Conservation (phyloP, 1,284 basidiomycete species). For the Melampsora medusae region DNA sequence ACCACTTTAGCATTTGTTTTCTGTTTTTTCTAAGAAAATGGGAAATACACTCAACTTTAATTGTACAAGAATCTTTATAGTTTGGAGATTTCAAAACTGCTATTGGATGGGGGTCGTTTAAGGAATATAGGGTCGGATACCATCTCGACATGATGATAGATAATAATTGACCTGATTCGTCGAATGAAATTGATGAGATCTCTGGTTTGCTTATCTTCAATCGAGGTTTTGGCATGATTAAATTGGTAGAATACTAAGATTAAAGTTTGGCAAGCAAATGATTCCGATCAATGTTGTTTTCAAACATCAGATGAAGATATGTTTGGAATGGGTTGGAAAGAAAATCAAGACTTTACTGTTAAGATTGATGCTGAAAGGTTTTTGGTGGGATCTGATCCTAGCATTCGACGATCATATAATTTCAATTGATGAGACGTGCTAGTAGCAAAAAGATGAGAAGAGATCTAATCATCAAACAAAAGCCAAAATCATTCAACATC, state of each 20-base stretch:
- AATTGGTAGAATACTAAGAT: constrained; percentile 27
- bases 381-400: constrained; percentile 5
- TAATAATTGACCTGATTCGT: constrained; percentile 26
- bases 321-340: not conserved
- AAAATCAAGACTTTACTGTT: constrained; percentile 1
- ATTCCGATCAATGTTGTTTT: not conserved
- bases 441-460: constrained; percentile 26
- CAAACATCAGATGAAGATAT: not conserved
- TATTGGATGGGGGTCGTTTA: constrained; percentile 25
- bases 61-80: constrained; percentile 26
- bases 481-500: not conserved
- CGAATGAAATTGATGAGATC: constrained; percentile 29
- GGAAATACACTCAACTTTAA: constrained; percentile 9
- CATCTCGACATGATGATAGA: constrained; percentile 23
- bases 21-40: too few species aligned
- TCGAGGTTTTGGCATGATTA: constrained; percentile 14
- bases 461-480: constrained; percentile 5
- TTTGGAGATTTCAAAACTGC: constrained; percentile 28
- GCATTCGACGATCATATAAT: constrained; percentile 28
- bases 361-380: constrained; percentile 4
- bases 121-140: constrained; percentile 30
- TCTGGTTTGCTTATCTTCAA: constrained; percentile 7
- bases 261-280: not conserved
- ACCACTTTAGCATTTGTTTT: not conserved
- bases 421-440: constrained; percentile 17